Percentiles rank a stretch among this genome's conserved stretches.
Conservation (phyloP, 345 rosid species). For the Physaria fendleri region DNA sequence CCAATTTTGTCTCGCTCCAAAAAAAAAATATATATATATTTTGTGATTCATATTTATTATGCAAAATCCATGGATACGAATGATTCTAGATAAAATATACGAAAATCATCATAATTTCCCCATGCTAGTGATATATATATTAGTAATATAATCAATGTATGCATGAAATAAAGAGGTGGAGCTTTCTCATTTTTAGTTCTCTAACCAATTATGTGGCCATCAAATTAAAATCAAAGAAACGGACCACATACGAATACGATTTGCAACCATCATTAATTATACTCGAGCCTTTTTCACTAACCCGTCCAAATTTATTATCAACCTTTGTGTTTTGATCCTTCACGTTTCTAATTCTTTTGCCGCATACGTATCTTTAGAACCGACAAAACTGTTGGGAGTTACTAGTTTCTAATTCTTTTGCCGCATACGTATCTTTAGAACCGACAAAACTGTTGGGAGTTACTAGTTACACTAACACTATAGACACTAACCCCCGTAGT, state of each 20-base stretch:
- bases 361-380: slow-evolving; percentile 14
- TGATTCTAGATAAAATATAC: too few species aligned
- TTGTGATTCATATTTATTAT: too few species aligned
- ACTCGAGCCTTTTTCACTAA: background rate
- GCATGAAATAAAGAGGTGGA: slow-evolving; percentile 7
- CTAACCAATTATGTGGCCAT: slow-evolving; percentile 20
- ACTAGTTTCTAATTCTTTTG: too few species aligned
- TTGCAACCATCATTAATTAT: background rate
- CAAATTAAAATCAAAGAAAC: slow-evolving; percentile 15
- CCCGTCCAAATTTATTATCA: slow-evolving; percentile 3
- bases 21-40: too few species aligned
- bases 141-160: background rate
- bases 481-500: background rate
- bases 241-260: slow-evolving; percentile 15
- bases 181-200: background rate
- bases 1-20: too few species aligned
- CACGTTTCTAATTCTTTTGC: slow-evolving; percentile 19
- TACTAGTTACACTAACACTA: background rate
- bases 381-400: background rate
- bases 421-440: too few species aligned
- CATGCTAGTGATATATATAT: background rate
- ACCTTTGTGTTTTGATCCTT: background rate
- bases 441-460: too few species aligned
- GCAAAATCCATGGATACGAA: too few species aligned
- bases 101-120: too few species aligned